phyloP scores from a whole-genome alignment of 1,284 basidiomycete genomes.

The Pterulicium gracile region DNA sequence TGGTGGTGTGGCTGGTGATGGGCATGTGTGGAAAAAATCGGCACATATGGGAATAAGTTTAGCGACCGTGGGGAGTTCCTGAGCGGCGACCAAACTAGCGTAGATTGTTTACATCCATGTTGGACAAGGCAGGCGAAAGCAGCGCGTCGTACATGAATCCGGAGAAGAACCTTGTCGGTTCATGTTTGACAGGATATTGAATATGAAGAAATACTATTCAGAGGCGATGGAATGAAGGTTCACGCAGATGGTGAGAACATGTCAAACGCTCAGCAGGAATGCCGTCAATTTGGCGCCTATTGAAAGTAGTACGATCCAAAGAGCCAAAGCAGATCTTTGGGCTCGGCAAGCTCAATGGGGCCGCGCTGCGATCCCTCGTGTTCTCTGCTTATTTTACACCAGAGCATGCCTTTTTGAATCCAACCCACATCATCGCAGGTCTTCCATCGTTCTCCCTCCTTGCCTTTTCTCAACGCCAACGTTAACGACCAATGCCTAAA shows the following conservation, averaged over 20 bases:
- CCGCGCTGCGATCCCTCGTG: constrained; percentile 55
- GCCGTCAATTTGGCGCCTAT: background rate
- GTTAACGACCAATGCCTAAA: constrained; percentile 20
- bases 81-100: too few species aligned
- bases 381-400: constrained; percentile 48
- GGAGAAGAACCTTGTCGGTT: background rate
- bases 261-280: background rate
- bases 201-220: background rate
- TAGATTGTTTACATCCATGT: background rate
- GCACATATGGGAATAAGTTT: too few species aligned
- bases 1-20: too few species aligned
- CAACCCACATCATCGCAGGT: constrained; percentile 18
- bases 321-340: background rate
- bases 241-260: background rate
- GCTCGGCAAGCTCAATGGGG: constrained; percentile 28
- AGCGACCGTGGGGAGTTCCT: too few species aligned
- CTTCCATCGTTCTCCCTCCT: constrained; percentile 6
- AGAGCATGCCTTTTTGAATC: constrained; percentile 45
- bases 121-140: background rate
- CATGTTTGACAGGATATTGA: background rate
- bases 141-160: background rate
- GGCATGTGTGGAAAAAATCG: too few species aligned
- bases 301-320: background rate
- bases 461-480: constrained; percentile 14
- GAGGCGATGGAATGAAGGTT: too few species aligned